These are phyloP conservation scores for Lachnellula subtilissima DNA, from an alignment of 2,329 filamentous ascomycete genomes.

Conservation along the genomic window DNA sequence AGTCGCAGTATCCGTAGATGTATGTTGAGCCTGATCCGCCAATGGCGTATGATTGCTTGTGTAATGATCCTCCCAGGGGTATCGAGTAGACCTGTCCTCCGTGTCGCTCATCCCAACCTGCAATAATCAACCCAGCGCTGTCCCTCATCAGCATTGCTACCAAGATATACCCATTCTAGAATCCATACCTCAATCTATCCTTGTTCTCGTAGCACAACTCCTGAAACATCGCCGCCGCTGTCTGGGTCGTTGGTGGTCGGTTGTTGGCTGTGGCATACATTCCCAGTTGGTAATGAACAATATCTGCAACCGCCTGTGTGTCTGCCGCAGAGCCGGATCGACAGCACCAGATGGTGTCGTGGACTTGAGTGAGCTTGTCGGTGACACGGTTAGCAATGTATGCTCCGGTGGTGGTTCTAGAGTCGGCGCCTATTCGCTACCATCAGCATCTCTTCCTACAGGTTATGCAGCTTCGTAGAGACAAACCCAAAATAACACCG, in stretches of 20 bases:
- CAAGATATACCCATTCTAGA: background rate
- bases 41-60: constrained; percentile 95
- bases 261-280: constrained; percentile 89
- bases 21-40: constrained; percentile 97
- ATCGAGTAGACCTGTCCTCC: constrained; percentile 98
- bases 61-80: constrained; percentile 89
- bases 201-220: constrained; percentile 99
- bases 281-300: constrained; percentile 93
- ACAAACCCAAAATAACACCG: constrained; percentile 81
- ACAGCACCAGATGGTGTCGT: constrained; percentile 99
- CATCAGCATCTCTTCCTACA: constrained; percentile 9
- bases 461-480: background rate
- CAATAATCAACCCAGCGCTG: constrained; percentile 95
- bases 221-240: constrained; percentile 92
- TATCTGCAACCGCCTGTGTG: constrained; percentile 95
- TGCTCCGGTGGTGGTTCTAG: constrained; percentile 91
- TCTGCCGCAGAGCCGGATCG: constrained; percentile 95
- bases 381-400: constrained; percentile 99
- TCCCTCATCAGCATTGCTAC: constrained; percentile 18
- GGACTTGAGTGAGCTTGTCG: constrained; percentile 96
- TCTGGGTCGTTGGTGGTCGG: constrained; percentile 88
- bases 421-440: constrained; percentile 68
- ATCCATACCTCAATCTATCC: constrained; percentile 76
- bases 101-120: constrained; percentile 93
- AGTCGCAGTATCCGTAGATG: constrained; percentile 98